phyloP scores from a whole-genome alignment of 2,329 filamentous ascomycete genomes.

The Rutstroemia sp. region DNA sequence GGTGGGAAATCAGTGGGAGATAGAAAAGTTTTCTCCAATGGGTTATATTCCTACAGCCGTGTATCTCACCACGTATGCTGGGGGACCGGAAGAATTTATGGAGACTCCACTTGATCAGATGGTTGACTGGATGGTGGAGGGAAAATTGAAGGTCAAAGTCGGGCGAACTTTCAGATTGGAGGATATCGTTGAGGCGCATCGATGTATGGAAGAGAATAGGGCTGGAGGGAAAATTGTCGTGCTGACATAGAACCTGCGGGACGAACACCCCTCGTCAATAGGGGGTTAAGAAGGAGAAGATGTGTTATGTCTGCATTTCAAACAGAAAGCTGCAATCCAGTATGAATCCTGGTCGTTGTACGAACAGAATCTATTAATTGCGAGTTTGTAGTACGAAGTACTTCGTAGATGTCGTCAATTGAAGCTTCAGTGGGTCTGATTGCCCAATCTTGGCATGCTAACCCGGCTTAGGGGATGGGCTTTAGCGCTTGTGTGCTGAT shows the following conservation, averaged over 20 bases:
- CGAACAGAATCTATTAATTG: too few species aligned
- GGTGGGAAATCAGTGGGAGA: conserved; percentile 35
- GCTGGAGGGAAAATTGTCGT: conserved; percentile 40
- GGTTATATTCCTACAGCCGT: conserved; percentile 34
- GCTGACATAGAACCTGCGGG: conserved; percentile 17
- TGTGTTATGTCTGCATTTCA: too few species aligned
- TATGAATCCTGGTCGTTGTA: too few species aligned
- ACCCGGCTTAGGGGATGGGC: too few species aligned
- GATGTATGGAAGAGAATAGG: conserved; percentile 37
- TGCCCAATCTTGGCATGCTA: too few species aligned
- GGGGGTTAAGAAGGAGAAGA: too few species aligned
- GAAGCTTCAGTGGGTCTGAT: too few species aligned
- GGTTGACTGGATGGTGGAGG: conserved; percentile 31
- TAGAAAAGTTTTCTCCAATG: conserved; percentile 36
- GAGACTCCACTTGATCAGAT: conserved; percentile 35
- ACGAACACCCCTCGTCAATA: too few species aligned
- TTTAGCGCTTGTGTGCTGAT: too few species aligned
- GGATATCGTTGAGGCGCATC: conserved; percentile 39
- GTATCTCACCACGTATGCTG: conserved; percentile 35
- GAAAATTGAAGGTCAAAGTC: conserved; percentile 34
- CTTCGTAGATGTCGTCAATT: too few species aligned
- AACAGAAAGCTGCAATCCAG: too few species aligned
- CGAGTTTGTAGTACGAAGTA: too few species aligned
- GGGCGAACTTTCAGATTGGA: conserved; percentile 37
- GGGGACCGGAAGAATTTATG: conserved; percentile 34